Evolutionary conservation across 176 grass and related monocot genomes (phyloP).

Genomic region (Eleusine indica): DNA sequence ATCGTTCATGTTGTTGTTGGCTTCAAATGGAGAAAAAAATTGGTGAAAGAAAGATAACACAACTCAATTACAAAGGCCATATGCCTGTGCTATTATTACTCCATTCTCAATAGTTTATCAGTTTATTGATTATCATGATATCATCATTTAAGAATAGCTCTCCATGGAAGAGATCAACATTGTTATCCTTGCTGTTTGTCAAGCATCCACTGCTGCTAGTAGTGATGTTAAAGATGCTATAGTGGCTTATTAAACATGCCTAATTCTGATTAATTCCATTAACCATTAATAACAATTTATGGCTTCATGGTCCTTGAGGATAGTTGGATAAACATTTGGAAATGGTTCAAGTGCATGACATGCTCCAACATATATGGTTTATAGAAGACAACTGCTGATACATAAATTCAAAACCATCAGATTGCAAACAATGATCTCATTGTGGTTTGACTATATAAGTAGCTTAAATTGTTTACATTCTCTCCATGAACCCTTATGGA

Average conservation of each 20-base stretch:
- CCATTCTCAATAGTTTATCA: not conserved
- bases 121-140: not conserved
- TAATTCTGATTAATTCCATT: not conserved
- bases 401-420: slow-evolving; percentile 15
- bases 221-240: not conserved
- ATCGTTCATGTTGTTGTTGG: not conserved
- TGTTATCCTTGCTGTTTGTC: not conserved
- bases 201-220: not conserved
- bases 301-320: not conserved
- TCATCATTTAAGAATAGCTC: not conserved
- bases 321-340: not conserved
- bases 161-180: not conserved
- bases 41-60: not conserved
- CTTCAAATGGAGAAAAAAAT: slow-evolving; percentile 17
- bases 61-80: not conserved
- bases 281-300: not conserved
- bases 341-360: not conserved
- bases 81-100: slow-evolving; percentile 3
- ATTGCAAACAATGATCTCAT: not conserved
- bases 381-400: not conserved
- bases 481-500: not conserved
- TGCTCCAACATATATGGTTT: slow-evolving; percentile 14
- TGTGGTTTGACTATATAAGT: not conserved
- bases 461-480: not conserved
- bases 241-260: not conserved